Evolutionary conservation across 345 rosid species (phyloP), one percentile per base, ranked within the genome.

Genomic region (Populus alba): DNA sequence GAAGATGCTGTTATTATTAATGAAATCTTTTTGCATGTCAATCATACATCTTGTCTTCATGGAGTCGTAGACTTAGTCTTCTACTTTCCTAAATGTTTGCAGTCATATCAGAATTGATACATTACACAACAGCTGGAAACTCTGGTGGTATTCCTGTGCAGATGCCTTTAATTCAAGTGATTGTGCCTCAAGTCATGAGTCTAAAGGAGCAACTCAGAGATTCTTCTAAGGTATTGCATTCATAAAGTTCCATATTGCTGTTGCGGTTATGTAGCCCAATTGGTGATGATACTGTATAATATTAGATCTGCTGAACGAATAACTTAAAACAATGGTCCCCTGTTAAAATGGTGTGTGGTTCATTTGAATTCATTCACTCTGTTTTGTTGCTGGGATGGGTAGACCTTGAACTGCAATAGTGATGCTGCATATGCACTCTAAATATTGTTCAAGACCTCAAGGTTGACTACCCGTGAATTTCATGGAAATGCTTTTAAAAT

Each of bases 61-160:
- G 49, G 63, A 59, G 55, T 53, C 37, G 20, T 39, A 27, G 8
- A 2, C 59, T 20, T 3, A 63, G 72, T 47, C 59, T 59, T 51
- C 29, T 8, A 25, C 59, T 49, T 68, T 75, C 49, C 59, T 38
- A 83, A 35, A 22, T 82, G 66, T 63, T 77, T 81, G 89, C 97
- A 94, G 99, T 96, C 73, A 82, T 94, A 72, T 94, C 97, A 39
- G 98, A 96, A 87, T 85, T 96, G 85, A 96, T 94, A 86, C 95
- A 96, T 86, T 90, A 91, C 83, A 87, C 98, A 59, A 90, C 97
- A 66, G 84, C 94, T 7, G 83, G 82, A 79, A 87, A 85, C 71
- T 90, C 98, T 84, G 98, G 93, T 81, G 99, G 93, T 74, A 87
- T 88, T 81, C 77, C 91, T 62, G 90, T 89, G 37, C 97, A 94